Conservation (phyloP, 2,329 filamentous ascomycete genomes). For the Sporothrix brasiliensis region DNA sequence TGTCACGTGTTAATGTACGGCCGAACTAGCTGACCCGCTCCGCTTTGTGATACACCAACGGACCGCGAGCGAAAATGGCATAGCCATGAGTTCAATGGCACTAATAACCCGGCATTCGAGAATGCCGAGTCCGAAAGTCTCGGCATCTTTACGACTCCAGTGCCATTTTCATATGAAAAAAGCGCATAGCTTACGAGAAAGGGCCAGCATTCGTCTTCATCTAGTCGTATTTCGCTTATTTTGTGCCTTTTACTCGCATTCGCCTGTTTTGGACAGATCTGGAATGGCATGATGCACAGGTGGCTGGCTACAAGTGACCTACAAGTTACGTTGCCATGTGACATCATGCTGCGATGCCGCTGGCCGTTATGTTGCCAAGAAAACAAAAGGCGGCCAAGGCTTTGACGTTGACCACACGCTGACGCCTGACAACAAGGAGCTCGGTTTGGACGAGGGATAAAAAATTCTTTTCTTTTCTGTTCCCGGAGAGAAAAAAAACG, state of each 20-base stretch:
- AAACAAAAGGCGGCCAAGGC: not conserved
- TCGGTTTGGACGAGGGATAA: too few species aligned
- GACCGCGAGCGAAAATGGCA: not conserved
- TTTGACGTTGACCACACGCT: not conserved
- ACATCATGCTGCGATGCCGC: slow-evolving; percentile 1
- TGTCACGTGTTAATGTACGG: slow-evolving; percentile 24
- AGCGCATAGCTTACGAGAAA: not conserved
- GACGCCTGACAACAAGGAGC: too few species aligned
- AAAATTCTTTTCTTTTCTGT: not conserved
- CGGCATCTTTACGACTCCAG: not conserved
- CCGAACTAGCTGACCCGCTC: slow-evolving; percentile 23
- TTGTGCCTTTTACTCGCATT: not conserved
- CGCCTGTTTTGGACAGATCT: slow-evolving; percentile 2
- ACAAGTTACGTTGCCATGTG: not conserved
- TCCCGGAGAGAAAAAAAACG: not conserved
- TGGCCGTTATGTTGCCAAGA: not conserved
- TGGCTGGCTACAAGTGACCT: too few species aligned
- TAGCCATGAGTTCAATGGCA: not conserved
- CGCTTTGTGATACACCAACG: slow-evolving; percentile 22
- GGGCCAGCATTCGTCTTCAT: not conserved
- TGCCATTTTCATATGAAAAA: not conserved
- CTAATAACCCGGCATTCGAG: not conserved
- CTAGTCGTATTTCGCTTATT: slow-evolving; percentile 9
- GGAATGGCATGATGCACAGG: not conserved
- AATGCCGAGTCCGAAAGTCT: slow-evolving; percentile 13